Conservation (phyloP, 1,284 basidiomycete species). For the Ganoderma resinaceum region DNA sequence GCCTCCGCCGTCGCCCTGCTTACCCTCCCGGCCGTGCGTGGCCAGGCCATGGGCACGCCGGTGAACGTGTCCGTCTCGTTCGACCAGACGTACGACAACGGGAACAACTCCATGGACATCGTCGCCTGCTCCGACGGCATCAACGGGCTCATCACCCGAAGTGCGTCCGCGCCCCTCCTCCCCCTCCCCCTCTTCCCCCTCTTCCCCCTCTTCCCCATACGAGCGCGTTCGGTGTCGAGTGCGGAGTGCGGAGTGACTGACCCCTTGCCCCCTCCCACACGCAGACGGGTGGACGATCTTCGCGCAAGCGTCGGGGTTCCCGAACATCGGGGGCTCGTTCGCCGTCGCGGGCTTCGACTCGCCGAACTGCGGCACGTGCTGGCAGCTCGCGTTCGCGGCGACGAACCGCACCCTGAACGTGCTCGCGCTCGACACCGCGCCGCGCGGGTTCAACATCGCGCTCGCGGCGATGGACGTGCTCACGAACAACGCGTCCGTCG, state of each 20-base stretch:
- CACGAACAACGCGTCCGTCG: slow-evolving; percentile 20
- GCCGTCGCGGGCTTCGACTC: slow-evolving; percentile 52
- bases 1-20: not conserved
- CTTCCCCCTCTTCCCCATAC: too few species aligned
- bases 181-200: not conserved
- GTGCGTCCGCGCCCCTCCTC: slow-evolving; percentile 17
- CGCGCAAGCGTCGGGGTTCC: slow-evolving; percentile 54
- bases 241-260: too few species aligned
- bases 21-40: slow-evolving; percentile 26
- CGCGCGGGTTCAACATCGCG: slow-evolving; percentile 44
- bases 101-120: slow-evolving; percentile 38
- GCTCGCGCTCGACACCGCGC: slow-evolving; percentile 49
- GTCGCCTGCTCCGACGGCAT: slow-evolving; percentile 58
- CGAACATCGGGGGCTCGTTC: slow-evolving; percentile 54
- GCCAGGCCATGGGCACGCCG: slow-evolving; percentile 26
- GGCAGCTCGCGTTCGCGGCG: slow-evolving; percentile 47
- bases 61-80: slow-evolving; percentile 46
- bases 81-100: slow-evolving; percentile 51
- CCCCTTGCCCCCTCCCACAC: not conserved
- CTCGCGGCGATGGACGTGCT: slow-evolving; percentile 33
- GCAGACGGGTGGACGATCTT: slow-evolving; percentile 52
- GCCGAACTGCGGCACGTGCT: slow-evolving; percentile 54
- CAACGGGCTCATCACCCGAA: slow-evolving; percentile 46
- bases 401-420: slow-evolving; percentile 41
- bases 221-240: too few species aligned